A percentile compares a stretch with the other conserved stretches of the same genome.
Evolutionary conservation across 352 stramenopile species (phyloP).

Genomic region (Phytophthora foliorum): DNA sequence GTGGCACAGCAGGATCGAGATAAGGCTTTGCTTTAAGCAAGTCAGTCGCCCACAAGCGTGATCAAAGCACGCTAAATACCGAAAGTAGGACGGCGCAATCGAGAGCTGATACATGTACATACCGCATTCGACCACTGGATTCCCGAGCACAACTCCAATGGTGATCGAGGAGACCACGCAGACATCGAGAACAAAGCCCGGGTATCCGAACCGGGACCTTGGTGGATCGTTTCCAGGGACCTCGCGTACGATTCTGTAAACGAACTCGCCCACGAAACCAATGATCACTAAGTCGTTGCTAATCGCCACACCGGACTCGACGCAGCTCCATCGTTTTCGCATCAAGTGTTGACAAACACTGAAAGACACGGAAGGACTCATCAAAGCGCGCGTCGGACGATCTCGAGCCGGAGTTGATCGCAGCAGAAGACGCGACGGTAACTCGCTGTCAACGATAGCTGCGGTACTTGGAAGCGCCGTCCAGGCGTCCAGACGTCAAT

Average conservation of each 20-base stretch:
- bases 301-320: neutral
- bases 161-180: neutral
- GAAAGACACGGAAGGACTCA: conserved; percentile 1
- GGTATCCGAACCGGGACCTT: neutral
- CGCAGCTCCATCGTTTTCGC: conserved; percentile 14
- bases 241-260: neutral
- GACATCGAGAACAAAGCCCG: conserved; percentile 25
- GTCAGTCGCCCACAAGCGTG: neutral
- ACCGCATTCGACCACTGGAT: conserved; percentile 27
- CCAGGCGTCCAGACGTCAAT: too few species aligned
- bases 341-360: conserved; percentile 1
- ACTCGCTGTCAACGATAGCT: conserved; percentile 5
- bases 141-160: neutral
- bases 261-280: conserved; percentile 12
- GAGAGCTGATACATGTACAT: neutral
- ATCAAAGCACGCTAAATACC: conserved; percentile 2
- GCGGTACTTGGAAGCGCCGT: too few species aligned
- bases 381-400: conserved; percentile 8
- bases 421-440: conserved; percentile 12
- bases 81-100: neutral
- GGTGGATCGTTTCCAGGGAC: neutral
- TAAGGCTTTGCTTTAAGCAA: conserved; percentile 15
- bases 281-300: neutral
- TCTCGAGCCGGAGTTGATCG: conserved; percentile 2
- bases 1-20: conserved; percentile 12